phyloP scores from a whole-genome alignment of 768 basidiomycete species.

The Calocybe indica region DNA sequence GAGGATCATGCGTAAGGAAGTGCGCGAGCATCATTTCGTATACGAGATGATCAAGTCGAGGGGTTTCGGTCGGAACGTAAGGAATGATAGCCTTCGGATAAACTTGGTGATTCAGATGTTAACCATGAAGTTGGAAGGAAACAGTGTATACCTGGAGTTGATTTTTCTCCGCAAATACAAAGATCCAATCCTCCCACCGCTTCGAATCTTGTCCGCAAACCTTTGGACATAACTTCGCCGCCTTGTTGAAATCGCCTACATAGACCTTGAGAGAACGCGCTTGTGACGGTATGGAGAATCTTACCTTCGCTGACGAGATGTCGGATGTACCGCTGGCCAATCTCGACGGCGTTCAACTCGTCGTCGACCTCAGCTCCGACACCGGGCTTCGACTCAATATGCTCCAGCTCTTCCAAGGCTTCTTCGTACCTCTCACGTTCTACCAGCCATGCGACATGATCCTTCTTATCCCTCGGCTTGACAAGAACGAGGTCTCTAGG shows the following conservation, averaged over 20 bases:
- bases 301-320: slow-evolving; percentile 79
- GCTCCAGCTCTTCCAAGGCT: slow-evolving; percentile 77
- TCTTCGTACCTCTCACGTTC: slow-evolving; percentile 85
- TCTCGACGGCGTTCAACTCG: slow-evolving; percentile 51
- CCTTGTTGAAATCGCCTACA: slow-evolving; percentile 58
- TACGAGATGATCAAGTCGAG: slow-evolving; percentile 75
- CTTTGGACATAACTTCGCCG: slow-evolving; percentile 78
- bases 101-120: neutral
- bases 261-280: neutral
- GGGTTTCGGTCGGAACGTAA: slow-evolving; percentile 76
- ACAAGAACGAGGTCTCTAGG: slow-evolving; percentile 86
- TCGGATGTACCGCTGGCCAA: slow-evolving; percentile 84
- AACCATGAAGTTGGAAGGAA: neutral
- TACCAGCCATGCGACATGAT: slow-evolving; percentile 91
- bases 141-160: slow-evolving; percentile 57
- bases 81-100: slow-evolving; percentile 73
- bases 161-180: slow-evolving; percentile 76
- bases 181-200: slow-evolving; percentile 97
- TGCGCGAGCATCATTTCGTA: slow-evolving; percentile 95
- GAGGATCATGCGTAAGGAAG: slow-evolving; percentile 72
- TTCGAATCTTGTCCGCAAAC: slow-evolving; percentile 76
- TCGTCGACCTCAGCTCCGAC: slow-evolving; percentile 18
- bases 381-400: slow-evolving; percentile 37
- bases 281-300: slow-evolving; percentile 8
- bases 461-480: slow-evolving; percentile 79